Evolutionary conservation across 148 eudicot genomes (phyloP), one percentile per base, ranked within the genome.

Genomic region (Rhododendron griersonianum): DNA sequence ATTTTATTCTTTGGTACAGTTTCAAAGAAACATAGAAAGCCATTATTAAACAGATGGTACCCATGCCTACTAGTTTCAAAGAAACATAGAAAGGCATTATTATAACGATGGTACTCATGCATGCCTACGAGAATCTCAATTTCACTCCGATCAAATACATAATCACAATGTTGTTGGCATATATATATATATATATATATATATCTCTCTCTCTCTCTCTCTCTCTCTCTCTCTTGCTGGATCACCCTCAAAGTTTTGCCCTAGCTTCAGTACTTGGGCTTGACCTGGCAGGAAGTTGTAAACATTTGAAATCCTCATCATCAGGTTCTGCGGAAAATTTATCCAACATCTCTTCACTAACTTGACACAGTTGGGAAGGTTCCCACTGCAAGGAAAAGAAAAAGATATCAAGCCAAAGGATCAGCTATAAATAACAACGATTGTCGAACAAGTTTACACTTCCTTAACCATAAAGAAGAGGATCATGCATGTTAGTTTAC

Each of bases 331-430:
- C 51, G 23, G 65, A 82, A 82, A 21, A 21, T 45, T 37, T 16
- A 59, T 82, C 84, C 74, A 82, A 37, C 84, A 82, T 82, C 19
- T 82, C 84, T 82, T 82, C 75, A 44, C 84, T 82, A 18, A 82
- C 84, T 63, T 63, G 75, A n/a, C 73, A 21, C 21, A 82, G 75
- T 39, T 82, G 74, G 44, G 74, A 5, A 82, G 84, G 84, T 15
- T 82, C 16, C 84, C 84, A 82, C 84, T 82, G 75, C 13, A 33
- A 59, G 65, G 39, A 11, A 82, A 11, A 23, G 63, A 55, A 33
- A 25, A n/a, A 50, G 65, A 81, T 11, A 11, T 9, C 39, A 81
- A 51, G 65, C 19, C 63, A 53, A 15, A n/a, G 61, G 11, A n/a
- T 28, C 63, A 53, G 4, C 50, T 11, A 3, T 65, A 25, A 65